These are phyloP conservation scores for Verticillium longisporum DNA, from an alignment of 2,329 filamentous ascomycete species.

Conservation along the genomic window DNA sequence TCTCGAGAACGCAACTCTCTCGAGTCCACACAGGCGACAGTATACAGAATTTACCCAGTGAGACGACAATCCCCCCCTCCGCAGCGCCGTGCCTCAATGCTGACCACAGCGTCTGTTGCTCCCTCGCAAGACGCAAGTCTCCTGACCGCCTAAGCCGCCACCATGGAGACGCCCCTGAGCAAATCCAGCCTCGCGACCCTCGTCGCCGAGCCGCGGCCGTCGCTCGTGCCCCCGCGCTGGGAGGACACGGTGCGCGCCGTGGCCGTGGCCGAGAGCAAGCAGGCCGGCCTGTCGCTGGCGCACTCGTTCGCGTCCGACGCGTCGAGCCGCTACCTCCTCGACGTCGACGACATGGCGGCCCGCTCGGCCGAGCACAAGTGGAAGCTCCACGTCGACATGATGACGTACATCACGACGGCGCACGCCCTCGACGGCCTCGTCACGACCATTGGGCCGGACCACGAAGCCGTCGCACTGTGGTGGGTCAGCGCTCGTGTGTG, in stretches of 20 bases:
- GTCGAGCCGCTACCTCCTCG: constrained; percentile 67
- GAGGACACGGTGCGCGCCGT: constrained; percentile 55
- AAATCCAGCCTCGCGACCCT: constrained; percentile 8
- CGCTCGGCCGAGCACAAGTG: constrained; percentile 63
- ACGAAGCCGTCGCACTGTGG: constrained; percentile 75
- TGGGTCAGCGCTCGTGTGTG: constrained; percentile 32
- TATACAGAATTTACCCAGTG: constrained; percentile 47
- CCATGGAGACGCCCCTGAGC: constrained; percentile 22
- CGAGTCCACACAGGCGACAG: constrained; percentile 50
- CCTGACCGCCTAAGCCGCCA: constrained; percentile 1
- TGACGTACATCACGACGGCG: constrained; percentile 71
- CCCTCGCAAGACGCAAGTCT: background rate
- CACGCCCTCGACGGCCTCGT: constrained; percentile 70
- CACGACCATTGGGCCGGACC: constrained; percentile 67
- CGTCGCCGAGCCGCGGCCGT: constrained; percentile 20
- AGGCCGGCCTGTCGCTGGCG: constrained; percentile 65
- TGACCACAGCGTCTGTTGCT: background rate
- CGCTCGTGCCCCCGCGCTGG: constrained; percentile 46
- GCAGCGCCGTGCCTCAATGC: background rate
- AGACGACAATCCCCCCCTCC: background rate
- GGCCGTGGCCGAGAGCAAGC: constrained; percentile 59
- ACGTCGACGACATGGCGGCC: constrained; percentile 59
- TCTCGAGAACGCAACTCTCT: constrained; percentile 48
- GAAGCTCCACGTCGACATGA: constrained; percentile 69
- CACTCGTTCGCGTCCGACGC: constrained; percentile 73